Conservation (phyloP, 2,329 filamentous ascomycete species). For the Aspergillus sp. region DNA sequence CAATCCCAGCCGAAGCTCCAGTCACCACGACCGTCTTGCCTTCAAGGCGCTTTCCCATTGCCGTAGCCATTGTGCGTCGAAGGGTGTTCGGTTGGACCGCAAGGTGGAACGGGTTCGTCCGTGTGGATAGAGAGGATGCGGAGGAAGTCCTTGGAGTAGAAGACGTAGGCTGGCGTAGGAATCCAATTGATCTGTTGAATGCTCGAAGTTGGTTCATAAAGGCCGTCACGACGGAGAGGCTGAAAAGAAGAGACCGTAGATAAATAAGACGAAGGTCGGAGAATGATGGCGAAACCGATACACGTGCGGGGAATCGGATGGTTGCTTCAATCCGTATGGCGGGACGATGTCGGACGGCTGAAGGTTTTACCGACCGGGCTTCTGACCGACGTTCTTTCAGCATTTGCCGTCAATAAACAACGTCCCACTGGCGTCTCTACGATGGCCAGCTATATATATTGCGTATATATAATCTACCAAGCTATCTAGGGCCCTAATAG, state of each 20-base stretch:
- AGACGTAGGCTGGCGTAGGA: constrained; percentile 13
- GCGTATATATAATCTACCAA: too few species aligned
- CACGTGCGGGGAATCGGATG: constrained; percentile 14
- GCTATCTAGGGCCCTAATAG: too few species aligned
- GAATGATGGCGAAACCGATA: background rate
- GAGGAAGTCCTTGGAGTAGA: constrained; percentile 4
- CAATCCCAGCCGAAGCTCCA: constrained; percentile 89
- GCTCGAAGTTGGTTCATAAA: constrained; percentile 23
- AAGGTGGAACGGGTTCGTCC: constrained; percentile 11
- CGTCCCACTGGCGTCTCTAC: too few species aligned
- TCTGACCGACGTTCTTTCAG: constrained; percentile 6
- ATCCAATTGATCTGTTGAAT: constrained; percentile 16
- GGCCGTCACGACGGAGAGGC: background rate
- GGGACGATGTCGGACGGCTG: constrained; percentile 4
- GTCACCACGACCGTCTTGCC: constrained; percentile 92
- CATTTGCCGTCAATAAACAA: background rate
- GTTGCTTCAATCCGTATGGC: constrained; percentile 6
- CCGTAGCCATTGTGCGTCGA: constrained; percentile 53
- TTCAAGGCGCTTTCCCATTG: constrained; percentile 71
- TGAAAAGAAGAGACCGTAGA: background rate
- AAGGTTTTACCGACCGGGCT: constrained; percentile 16
- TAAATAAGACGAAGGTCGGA: constrained; percentile 5
- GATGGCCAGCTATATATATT: too few species aligned
- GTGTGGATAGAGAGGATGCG: constrained; percentile 11
- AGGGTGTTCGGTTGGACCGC: constrained; percentile 14